Evolutionary conservation across 75 land plant genomes (phyloP).

Genomic region (Larix kaempferi): DNA sequence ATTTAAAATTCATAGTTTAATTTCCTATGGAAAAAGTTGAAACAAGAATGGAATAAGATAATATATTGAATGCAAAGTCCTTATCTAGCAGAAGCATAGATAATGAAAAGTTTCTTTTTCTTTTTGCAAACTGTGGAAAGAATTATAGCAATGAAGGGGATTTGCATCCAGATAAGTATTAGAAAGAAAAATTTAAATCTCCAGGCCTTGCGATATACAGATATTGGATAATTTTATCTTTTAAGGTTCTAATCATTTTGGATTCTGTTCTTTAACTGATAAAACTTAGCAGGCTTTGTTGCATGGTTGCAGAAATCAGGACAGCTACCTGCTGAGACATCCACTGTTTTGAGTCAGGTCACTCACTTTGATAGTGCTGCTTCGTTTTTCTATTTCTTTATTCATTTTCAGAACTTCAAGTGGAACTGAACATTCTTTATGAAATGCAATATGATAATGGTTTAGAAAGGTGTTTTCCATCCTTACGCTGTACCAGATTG

Average conservation of each 20-base stretch:
- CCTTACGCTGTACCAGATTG: background rate
- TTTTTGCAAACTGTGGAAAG: no score
- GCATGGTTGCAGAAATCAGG: slow-evolving; percentile 37
- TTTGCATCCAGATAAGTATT: no score
- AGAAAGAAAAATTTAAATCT: no score
- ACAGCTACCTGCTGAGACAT: slow-evolving; percentile 28
- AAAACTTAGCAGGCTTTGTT: slow-evolving; percentile 26
- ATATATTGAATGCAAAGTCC: no score
- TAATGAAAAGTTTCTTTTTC: no score
- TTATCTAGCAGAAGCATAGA: no score
- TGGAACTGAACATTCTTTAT: background rate
- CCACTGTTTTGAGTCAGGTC: slow-evolving; percentile 23
- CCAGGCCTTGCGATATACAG: no score
- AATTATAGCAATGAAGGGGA: no score
- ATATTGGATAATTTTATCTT: background rate
- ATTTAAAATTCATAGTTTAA: background rate
- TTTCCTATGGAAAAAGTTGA: background rate
- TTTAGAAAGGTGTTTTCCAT: background rate
- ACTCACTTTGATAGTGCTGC: background rate
- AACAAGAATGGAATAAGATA: no score
- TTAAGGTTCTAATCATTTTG: background rate
- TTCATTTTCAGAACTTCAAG: background rate
- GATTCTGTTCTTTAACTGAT: slow-evolving; percentile 9
- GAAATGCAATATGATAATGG: background rate
- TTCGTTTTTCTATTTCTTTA: background rate